A percentile compares a stretch with the other conserved stretches of the same genome.
phyloP scores from a whole-genome alignment of 306 rosid species.

The Begonia fuchsioides region DNA sequence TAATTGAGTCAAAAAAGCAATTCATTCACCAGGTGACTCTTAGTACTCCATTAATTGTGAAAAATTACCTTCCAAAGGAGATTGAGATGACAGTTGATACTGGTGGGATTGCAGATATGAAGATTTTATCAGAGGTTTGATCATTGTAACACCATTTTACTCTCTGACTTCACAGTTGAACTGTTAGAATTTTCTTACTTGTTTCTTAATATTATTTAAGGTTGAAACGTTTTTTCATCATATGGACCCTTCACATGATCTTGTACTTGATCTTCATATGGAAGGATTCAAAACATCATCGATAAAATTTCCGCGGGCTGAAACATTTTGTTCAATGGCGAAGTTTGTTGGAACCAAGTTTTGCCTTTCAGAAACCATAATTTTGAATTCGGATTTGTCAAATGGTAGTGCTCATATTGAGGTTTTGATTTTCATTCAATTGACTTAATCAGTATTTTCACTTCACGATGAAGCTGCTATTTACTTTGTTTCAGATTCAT shows the following conservation, averaged over 20 bases:
- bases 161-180: too few species aligned
- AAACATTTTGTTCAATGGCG: slow-evolving; percentile 56
- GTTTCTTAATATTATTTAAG: slow-evolving; percentile 13
- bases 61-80: slow-evolving; percentile 69
- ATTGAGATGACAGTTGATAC: slow-evolving; percentile 49
- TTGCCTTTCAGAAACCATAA: slow-evolving; percentile 47
- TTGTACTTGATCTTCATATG: slow-evolving; percentile 52
- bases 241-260: slow-evolving; percentile 88
- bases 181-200: too few species aligned
- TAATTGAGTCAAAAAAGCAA: slow-evolving; percentile 36
- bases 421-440: background rate
- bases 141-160: too few species aligned
- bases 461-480: slow-evolving; percentile 12
- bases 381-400: slow-evolving; percentile 32
- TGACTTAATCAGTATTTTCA: background rate
- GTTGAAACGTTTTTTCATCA: slow-evolving; percentile 65
- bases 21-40: slow-evolving; percentile 58
- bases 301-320: slow-evolving; percentile 70
- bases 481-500: slow-evolving; percentile 34
- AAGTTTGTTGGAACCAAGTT: slow-evolving; percentile 65
- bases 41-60: slow-evolving; percentile 57
- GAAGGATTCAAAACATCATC: slow-evolving; percentile 45
- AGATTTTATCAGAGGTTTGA: slow-evolving; percentile 67
- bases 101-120: slow-evolving; percentile 53
- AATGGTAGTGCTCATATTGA: slow-evolving; percentile 25